Evolutionary conservation across 805 yeast species (phyloP).

Genomic region (Wickerhamomyces canadensis): DNA sequence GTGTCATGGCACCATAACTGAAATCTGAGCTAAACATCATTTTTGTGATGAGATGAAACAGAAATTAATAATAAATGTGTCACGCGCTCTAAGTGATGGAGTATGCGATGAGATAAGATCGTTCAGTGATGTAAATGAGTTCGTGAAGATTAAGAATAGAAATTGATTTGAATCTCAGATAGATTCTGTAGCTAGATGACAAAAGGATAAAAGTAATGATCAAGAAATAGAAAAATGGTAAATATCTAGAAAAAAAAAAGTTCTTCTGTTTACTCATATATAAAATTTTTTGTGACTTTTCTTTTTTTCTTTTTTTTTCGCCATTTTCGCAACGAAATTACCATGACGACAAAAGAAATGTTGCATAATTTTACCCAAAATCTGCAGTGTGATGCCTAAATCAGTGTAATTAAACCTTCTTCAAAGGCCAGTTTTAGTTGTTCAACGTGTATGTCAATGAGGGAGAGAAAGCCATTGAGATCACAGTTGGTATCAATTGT

Average conservation of each 20-base stretch:
- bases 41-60: too few species aligned
- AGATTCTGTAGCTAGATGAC: too few species aligned
- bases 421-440: background rate
- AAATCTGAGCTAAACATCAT: conserved; percentile 8
- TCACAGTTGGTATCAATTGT: background rate
- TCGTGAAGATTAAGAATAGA: too few species aligned
- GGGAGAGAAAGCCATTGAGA: background rate
- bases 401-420: background rate
- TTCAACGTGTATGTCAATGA: background rate
- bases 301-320: background rate
- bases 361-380: background rate
- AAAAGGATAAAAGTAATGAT: too few species aligned
- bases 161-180: too few species aligned
- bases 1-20: conserved; percentile 22
- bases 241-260: background rate
- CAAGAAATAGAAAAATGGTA: too few species aligned
- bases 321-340: background rate
- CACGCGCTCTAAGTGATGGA: too few species aligned
- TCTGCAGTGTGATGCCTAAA: background rate
- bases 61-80: too few species aligned
- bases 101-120: too few species aligned
- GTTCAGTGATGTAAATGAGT: too few species aligned
- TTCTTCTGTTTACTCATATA: background rate
- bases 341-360: conserved; percentile 1
- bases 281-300: background rate